These are phyloP conservation scores for Linum usitatissimum DNA, from an alignment of 345 rosid genomes.

Conservation along the genomic window DNA sequence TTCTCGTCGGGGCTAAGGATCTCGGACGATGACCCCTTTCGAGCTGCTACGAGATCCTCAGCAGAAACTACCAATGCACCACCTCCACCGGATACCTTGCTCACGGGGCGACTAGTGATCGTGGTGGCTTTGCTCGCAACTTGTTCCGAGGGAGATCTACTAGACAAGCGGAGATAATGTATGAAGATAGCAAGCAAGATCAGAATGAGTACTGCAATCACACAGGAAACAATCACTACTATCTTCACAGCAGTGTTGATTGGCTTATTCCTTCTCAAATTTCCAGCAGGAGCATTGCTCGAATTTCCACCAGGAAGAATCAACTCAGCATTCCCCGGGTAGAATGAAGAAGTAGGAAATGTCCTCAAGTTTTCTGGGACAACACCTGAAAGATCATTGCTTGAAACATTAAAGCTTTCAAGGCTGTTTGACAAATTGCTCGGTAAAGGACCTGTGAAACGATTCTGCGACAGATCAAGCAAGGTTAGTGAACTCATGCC, in stretches of 20 bases:
- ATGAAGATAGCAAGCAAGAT: constrained; percentile 65
- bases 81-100: constrained; percentile 37
- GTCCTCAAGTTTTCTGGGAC: constrained; percentile 76
- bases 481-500: constrained; percentile 49
- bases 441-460: constrained; percentile 68
- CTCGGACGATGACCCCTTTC: constrained; percentile 78
- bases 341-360: constrained; percentile 71
- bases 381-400: constrained; percentile 77
- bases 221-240: constrained; percentile 64
- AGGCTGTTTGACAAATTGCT: constrained; percentile 52
- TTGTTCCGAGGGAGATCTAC: constrained; percentile 38
- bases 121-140: constrained; percentile 31
- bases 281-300: constrained; percentile 24
- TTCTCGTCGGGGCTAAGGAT: constrained; percentile 74
- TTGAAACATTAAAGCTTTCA: constrained; percentile 59
- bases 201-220: constrained; percentile 53
- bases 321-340: constrained; percentile 66
- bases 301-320: constrained; percentile 39
- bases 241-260: constrained; percentile 47
- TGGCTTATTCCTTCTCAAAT: constrained; percentile 36
- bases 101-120: constrained; percentile 24
- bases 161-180: constrained; percentile 48
- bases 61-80: constrained; percentile 71
- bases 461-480: constrained; percentile 71
- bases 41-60: constrained; percentile 64